phyloP scores from a whole-genome alignment of 352 stramenopile species.

The Globisporangium middletonii region DNA sequence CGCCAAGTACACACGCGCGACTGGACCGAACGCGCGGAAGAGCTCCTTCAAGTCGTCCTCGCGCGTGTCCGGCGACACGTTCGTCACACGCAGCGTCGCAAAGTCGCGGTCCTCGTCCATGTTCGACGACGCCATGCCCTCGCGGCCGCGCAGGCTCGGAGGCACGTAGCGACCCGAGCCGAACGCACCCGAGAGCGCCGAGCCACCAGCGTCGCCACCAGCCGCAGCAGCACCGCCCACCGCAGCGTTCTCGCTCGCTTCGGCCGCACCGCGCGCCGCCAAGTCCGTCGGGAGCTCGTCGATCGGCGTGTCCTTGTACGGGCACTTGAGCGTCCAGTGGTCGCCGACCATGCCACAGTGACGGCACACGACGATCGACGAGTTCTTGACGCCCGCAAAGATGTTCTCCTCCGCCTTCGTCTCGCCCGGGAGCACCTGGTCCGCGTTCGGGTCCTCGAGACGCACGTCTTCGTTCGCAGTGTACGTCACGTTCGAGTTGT shows the following conservation, averaged over 20 bases:
- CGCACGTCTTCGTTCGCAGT: slow-evolving; percentile 74
- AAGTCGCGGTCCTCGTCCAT: slow-evolving; percentile 70
- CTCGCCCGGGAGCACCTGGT: slow-evolving; percentile 81
- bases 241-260: slow-evolving; percentile 17
- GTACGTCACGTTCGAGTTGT: slow-evolving; percentile 87
- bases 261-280: slow-evolving; percentile 34
- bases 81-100: slow-evolving; percentile 97
- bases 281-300: slow-evolving; percentile 74
- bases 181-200: slow-evolving; percentile 63
- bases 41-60: slow-evolving; percentile 98
- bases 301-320: slow-evolving; percentile 85
- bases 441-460: slow-evolving; percentile 82
- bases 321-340: slow-evolving; percentile 89
- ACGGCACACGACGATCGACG: slow-evolving; percentile 85
- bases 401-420: slow-evolving; percentile 89
- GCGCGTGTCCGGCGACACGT: slow-evolving; percentile 97
- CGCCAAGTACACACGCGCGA: slow-evolving; percentile 96
- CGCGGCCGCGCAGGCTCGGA: slow-evolving; percentile 67
- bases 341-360: slow-evolving; percentile 89
- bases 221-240: slow-evolving; percentile 16
- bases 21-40: slow-evolving; percentile 95
- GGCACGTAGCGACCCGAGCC: slow-evolving; percentile 86
- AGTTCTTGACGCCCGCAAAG: slow-evolving; percentile 84
- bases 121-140: slow-evolving; percentile 25
- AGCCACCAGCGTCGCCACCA: slow-evolving; percentile 28